phyloP scores from a whole-genome alignment of 2,329 filamentous ascomycete species.

The Curvularia verruculosa region DNA sequence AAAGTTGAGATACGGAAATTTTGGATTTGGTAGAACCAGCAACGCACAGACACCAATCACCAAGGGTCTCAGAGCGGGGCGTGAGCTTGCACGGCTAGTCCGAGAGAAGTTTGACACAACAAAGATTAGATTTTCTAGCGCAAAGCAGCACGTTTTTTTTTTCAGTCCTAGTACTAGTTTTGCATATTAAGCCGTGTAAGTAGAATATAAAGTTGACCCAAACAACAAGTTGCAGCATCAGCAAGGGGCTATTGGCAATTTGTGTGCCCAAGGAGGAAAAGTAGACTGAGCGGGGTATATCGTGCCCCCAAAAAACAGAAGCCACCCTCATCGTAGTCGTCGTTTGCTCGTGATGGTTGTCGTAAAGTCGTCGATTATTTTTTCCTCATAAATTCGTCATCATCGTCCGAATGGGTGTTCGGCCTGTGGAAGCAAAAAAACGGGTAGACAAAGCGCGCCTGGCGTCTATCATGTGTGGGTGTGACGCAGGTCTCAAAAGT shows the following conservation, averaged over 20 bases:
- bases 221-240: neutral
- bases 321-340: constrained; percentile 31
- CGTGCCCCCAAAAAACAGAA: constrained; percentile 36
- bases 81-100: constrained; percentile 12
- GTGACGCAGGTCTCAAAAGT: neutral
- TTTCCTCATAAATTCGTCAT: constrained; percentile 18
- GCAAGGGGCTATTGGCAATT: constrained; percentile 16
- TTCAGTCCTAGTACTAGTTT: neutral
- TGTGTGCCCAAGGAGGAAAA: constrained; percentile 8
- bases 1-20: constrained; percentile 37
- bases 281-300: constrained; percentile 42
- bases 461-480: neutral
- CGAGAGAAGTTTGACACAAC: constrained; percentile 10
- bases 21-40: constrained; percentile 27
- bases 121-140: constrained; percentile 6
- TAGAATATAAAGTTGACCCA: constrained; percentile 1
- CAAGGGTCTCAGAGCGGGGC: constrained; percentile 18
- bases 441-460: neutral
- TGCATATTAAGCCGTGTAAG: constrained; percentile 2
- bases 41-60: constrained; percentile 24
- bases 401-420: constrained; percentile 1
- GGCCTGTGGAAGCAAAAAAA: neutral
- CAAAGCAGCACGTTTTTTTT: neutral
- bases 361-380: constrained; percentile 30
- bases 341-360: constrained; percentile 20